phyloP scores from a whole-genome alignment of 2,329 filamentous ascomycete species.

The Trichoderma sp. region DNA sequence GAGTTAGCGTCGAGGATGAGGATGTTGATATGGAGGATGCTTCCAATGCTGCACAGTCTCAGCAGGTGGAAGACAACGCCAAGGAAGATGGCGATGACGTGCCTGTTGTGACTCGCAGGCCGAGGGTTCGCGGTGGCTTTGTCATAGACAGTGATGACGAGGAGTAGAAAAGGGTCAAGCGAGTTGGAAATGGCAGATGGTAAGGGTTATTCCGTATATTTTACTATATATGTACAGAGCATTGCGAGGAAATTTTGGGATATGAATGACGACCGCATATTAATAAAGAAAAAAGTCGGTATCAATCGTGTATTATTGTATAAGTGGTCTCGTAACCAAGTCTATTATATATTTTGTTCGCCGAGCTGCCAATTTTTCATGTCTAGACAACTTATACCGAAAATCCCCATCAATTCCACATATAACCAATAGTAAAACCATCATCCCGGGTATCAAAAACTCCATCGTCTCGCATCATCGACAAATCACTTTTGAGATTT shows the following conservation, averaged over 20 bases:
- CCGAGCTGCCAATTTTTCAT: background rate
- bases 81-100: conserved; percentile 32
- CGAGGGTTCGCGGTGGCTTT: conserved; percentile 52
- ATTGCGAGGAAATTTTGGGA: background rate
- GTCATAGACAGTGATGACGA: conserved; percentile 60
- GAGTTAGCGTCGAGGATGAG: conserved; percentile 28
- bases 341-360: background rate
- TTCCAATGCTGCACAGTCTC: background rate
- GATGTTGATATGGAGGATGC: conserved; percentile 31
- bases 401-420: background rate
- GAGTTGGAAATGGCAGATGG: background rate
- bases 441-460: background rate
- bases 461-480: background rate
- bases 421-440: background rate
- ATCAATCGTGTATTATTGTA: background rate
- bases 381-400: background rate
- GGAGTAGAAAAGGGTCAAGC: conserved; percentile 31
- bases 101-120: conserved; percentile 36
- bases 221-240: background rate
- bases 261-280: background rate
- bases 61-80: conserved; percentile 20
- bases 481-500: background rate
- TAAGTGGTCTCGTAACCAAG: background rate
- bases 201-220: background rate
- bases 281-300: background rate